A percentile compares a stretch with the other conserved stretches of the same genome.
phyloP scores from a whole-genome alignment of 2,329 filamentous ascomycete species.

The Microsporum ferrugineum region DNA sequence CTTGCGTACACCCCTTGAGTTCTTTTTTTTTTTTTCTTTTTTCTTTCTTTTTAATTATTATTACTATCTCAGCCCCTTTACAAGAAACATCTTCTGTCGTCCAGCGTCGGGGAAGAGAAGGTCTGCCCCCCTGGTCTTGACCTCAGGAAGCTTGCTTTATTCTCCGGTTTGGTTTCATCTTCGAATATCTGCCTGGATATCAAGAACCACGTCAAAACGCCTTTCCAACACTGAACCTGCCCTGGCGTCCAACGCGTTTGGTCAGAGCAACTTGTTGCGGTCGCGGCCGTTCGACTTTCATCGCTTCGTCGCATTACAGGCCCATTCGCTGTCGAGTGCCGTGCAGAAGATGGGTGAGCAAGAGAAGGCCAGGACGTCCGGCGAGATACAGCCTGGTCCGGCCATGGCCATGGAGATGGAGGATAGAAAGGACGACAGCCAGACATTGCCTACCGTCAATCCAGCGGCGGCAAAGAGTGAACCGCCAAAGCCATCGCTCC shows the following conservation, averaged over 20 bases:
- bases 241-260: conserved; percentile 37
- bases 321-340: conserved; percentile 21
- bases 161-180: too few relatives aligned
- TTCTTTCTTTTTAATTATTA: too few relatives aligned
- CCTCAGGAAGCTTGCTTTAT: too few relatives aligned
- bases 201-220: too few relatives aligned
- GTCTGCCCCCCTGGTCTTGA: too few relatives aligned
- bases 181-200: too few relatives aligned
- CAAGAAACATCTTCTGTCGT: too few relatives aligned
- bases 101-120: too few relatives aligned
- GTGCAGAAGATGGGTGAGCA: conserved; percentile 58
- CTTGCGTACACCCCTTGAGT: too few relatives aligned
- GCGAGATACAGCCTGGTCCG: conserved; percentile 43
- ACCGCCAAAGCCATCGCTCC: conserved; percentile 53
- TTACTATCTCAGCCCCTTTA: too few relatives aligned
- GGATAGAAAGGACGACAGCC: conserved; percentile 36
- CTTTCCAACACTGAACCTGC: neutral
- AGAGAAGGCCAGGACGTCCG: conserved; percentile 75
- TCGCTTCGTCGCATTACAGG: conserved; percentile 35
- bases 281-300: conserved; percentile 39
- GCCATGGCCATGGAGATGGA: conserved; percentile 1
- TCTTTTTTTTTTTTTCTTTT: too few relatives aligned
- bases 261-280: conserved; percentile 32
- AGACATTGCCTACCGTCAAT: conserved; percentile 68
- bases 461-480: conserved; percentile 60